Percentiles rank a stretch among this genome's conserved stretches.
phyloP scores from a whole-genome alignment of 2,329 filamentous ascomycete species.

The Sarocladiaceae sp. region DNA sequence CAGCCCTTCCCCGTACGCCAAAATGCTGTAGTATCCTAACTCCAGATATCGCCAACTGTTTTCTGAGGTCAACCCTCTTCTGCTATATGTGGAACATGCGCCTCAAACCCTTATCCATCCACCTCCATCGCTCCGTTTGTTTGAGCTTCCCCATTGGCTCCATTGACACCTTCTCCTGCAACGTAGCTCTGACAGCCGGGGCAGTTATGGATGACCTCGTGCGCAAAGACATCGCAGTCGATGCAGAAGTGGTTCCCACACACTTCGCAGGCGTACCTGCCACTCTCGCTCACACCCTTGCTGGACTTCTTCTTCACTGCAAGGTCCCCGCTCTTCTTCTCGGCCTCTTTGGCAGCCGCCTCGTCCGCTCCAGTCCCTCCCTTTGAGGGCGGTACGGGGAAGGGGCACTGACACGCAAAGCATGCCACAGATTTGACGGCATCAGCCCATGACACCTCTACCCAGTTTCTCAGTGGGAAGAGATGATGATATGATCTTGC shows the following conservation, averaged over 20 bases:
- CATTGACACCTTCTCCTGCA: conserved; percentile 12
- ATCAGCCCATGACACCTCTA: conserved; percentile 76
- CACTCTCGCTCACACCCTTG: conserved; percentile 75
- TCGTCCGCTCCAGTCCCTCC: conserved; percentile 14
- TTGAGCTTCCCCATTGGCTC: conserved; percentile 23
- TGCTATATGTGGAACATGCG: too few species aligned
- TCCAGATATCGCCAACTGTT: too few species aligned
- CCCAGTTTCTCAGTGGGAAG: conserved; percentile 85
- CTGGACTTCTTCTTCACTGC: conserved; percentile 18
- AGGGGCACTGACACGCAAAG: conserved; percentile 68
- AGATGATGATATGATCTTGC: conserved; percentile 91
- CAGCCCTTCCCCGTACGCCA: too few species aligned
- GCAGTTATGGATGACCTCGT: conserved; percentile 93
- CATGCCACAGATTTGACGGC: conserved; percentile 61
- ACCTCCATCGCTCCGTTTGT: conserved; percentile 38
- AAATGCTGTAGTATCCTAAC: too few species aligned
- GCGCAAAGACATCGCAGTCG: conserved; percentile 92
- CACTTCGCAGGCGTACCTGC: conserved; percentile 81
- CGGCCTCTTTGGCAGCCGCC: neutral
- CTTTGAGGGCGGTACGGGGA: conserved; percentile 44
- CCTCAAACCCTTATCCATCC: conserved; percentile 26
- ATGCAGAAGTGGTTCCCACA: conserved; percentile 93
- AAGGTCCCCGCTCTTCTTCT: conserved; percentile 18
- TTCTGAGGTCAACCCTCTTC: too few species aligned
- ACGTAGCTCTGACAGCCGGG: conserved; percentile 69